Evolutionary conservation across 129 eudicot genomes (phyloP).

Genomic region (Flaveria bidentis): DNA sequence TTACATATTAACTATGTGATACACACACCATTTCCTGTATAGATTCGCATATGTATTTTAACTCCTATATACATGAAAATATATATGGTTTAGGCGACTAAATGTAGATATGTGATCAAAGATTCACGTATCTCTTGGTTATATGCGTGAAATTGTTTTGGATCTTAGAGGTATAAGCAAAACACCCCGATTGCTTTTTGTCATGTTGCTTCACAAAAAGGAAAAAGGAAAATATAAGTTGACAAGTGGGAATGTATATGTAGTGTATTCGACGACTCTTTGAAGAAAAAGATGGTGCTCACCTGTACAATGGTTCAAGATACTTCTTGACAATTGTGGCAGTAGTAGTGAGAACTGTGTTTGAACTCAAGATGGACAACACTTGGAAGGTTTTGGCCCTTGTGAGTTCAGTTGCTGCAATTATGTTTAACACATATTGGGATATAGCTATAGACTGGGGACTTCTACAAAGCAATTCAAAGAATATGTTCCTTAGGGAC

Average conservation of each 20-base stretch:
- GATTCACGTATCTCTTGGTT: not conserved
- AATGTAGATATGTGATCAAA: not conserved
- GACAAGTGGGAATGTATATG: slow-evolving; percentile 19
- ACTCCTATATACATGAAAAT: not conserved
- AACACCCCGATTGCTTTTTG: not conserved
- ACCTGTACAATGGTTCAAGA: slow-evolving; percentile 64
- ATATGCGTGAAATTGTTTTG: not conserved
- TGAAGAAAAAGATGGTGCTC: slow-evolving; percentile 59
- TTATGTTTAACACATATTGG: slow-evolving; percentile 66
- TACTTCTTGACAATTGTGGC: slow-evolving; percentile 73
- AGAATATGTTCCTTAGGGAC: slow-evolving; percentile 58
- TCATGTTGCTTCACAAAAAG: slow-evolving; percentile 13
- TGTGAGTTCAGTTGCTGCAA: slow-evolving; percentile 55
- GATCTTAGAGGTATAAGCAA: too few species aligned
- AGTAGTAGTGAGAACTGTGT: slow-evolving; percentile 60
- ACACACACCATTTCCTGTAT: not conserved
- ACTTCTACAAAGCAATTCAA: slow-evolving; percentile 62
- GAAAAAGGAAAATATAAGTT: not conserved
- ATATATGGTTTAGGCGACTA: not conserved
- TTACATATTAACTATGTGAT: not conserved
- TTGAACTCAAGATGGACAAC: slow-evolving; percentile 43
- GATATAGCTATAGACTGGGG: slow-evolving; percentile 90
- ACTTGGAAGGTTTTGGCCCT: slow-evolving; percentile 63
- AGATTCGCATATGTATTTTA: not conserved
- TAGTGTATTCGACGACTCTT: slow-evolving; percentile 74